Base-by-base conservation (phyloP, 495 filamentous ascomycete species). In the Astrocystis sublimbata region DNA sequence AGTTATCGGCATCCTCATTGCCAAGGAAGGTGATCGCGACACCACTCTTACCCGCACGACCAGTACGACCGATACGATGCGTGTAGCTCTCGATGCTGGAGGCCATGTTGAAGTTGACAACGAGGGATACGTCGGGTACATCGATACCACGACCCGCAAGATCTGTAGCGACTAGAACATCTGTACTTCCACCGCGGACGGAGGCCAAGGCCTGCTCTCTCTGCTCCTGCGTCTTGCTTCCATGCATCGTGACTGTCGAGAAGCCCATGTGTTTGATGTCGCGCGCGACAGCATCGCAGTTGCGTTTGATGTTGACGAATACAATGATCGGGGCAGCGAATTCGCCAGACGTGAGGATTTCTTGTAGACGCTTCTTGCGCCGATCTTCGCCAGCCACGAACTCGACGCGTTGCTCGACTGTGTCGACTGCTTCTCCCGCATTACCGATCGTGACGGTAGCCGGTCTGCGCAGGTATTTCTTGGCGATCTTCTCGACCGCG, bases 281-380 rank as follows among this genome's bases (percentile, higher is more conserved):
- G 60, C 91, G 83, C 1, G 94, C 94, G 31, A 99, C 88, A 56
- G 93, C 92, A 73, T 99, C 94, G 79, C 92, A 97, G 79, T 98
- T 98, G 62, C 93, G 91, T 75, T 98, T 99, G 88, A 98, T 97
- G 75, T 99, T 99, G 83, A 99, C 94, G 71, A 99, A 99, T 54
- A 98, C 94, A 71, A 99, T 98, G 75, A 99, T 93, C 21, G 94
- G 94, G 1, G 96, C 88, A 4, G 84, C 81, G 78, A 96, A 98
- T 62, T 97, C 91, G 67, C 89, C 81, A 0, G 90, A 92, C 30
- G 81, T 82, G 47, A 99, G 88, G 51, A 99, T 93, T 66, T 99
- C 93, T 62, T 86, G 84, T 17, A 99, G 86, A 10, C 94, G 89
- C 77, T 96, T 97, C 89, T 99, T 99, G 63, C 92, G 86, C 76